These are phyloP conservation scores for Phialophora expanda DNA, from an alignment of 2,329 filamentous ascomycete species.

Conservation along the genomic window DNA sequence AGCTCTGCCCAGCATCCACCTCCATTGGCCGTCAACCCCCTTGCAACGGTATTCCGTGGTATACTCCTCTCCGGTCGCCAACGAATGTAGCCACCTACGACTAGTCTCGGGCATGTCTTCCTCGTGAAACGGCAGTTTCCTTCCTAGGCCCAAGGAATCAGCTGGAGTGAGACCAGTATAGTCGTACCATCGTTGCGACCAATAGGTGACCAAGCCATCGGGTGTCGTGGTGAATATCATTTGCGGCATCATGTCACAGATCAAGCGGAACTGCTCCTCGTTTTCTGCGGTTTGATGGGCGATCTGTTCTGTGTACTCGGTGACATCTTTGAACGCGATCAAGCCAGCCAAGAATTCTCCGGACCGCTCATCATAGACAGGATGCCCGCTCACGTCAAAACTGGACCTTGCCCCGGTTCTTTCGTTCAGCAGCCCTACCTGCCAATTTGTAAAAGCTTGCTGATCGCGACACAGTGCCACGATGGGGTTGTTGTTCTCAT, in stretches of 20 bases:
- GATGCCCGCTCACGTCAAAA: constrained; percentile 71
- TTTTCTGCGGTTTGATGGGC: constrained; percentile 71
- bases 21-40: constrained; percentile 70
- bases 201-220: constrained; percentile 54
- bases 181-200: constrained; percentile 75
- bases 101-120: constrained; percentile 67
- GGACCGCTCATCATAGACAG: constrained; percentile 68
- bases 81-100: constrained; percentile 65
- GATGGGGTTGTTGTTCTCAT: constrained; percentile 69
- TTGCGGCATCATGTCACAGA: constrained; percentile 75
- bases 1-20: constrained; percentile 79
- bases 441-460: constrained; percentile 62
- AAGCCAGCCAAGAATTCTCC: constrained; percentile 76
- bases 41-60: constrained; percentile 72
- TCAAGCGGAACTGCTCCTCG: constrained; percentile 74
- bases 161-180: constrained; percentile 72
- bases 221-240: constrained; percentile 75
- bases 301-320: constrained; percentile 71
- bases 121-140: constrained; percentile 69
- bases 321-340: constrained; percentile 74
- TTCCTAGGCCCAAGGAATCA: constrained; percentile 66
- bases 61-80: constrained; percentile 72
- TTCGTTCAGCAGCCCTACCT: constrained; percentile 68
- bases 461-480: constrained; percentile 67
- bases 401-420: constrained; percentile 59